These are phyloP conservation scores for Cyberlindnera petersonii DNA, from an alignment of 805 yeast species.

Conservation along the genomic window DNA sequence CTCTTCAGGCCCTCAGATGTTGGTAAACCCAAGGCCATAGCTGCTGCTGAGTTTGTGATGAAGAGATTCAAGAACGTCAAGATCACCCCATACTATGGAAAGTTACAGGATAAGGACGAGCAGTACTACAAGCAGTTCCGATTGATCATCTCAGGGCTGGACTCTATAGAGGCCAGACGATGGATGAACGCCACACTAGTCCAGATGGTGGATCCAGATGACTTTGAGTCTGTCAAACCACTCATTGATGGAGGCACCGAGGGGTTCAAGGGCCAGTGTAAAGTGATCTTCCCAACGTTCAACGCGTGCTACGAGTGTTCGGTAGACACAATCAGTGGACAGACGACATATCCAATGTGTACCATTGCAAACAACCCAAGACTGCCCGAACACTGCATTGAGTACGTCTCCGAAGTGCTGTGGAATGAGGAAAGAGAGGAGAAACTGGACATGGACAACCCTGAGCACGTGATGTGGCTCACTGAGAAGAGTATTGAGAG, in stretches of 20 bases:
- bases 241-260: conserved; percentile 95
- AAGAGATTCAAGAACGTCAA: conserved; percentile 40
- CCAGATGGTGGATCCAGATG: conserved; percentile 52
- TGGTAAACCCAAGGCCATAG: conserved; percentile 75
- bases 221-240: conserved; percentile 50
- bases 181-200: conserved; percentile 79
- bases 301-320: conserved; percentile 95
- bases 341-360: conserved; percentile 78
- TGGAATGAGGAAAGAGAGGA: conserved; percentile 55
- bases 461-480: conserved; percentile 63
- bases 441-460: conserved; percentile 63
- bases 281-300: conserved; percentile 79
- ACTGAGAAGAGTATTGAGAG: conserved; percentile 50
- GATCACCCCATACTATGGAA: conserved; percentile 58
- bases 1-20: conserved; percentile 78
- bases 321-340: conserved; percentile 60
- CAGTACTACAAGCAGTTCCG: conserved; percentile 66
- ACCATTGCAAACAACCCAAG: conserved; percentile 95
- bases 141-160: conserved; percentile 81
- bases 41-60: conserved; percentile 63
- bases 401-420: conserved; percentile 75
- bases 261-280: conserved; percentile 87
- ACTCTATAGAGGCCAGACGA: conserved; percentile 83
- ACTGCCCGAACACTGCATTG: conserved; percentile 89
- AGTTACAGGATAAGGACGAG: conserved; percentile 58